Percentiles rank a stretch among this genome's conserved stretches.
Conservation (phyloP, 768 basidiomycete species). For the Lactarius akahatsu region DNA sequence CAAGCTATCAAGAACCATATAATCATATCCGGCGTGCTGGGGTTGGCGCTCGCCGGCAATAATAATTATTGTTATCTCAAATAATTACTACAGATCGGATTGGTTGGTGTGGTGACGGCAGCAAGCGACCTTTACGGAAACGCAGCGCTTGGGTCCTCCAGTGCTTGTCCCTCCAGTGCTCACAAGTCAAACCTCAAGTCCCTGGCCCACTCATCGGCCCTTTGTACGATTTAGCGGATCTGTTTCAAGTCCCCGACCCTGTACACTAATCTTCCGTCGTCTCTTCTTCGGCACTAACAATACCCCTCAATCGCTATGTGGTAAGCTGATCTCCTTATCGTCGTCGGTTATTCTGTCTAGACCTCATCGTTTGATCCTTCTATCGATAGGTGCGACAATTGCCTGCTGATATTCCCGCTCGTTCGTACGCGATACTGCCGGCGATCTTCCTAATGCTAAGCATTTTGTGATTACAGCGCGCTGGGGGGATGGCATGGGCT, state of each 20-base stretch:
- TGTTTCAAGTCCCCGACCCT: conserved; percentile 2
- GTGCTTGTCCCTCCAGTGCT: conserved; percentile 3
- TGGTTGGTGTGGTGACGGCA: conserved; percentile 19
- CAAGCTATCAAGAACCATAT: conserved; percentile 4
- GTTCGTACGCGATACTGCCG: conserved; percentile 41
- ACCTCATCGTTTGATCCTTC: conserved; percentile 5
- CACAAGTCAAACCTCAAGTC: not conserved
- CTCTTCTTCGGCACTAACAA: conserved; percentile 14
- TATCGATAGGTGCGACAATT: conserved; percentile 70
- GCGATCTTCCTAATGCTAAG: conserved; percentile 17
- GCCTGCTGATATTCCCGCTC: conserved; percentile 69
- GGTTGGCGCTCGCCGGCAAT: not conserved
- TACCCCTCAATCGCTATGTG: conserved; percentile 26
- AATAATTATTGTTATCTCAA: not conserved
- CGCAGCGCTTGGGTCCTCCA: conserved; percentile 1
- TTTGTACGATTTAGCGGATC: conserved; percentile 17
- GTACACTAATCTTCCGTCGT: not conserved
- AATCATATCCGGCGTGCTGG: conserved; percentile 10
- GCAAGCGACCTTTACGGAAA: conserved; percentile 8
- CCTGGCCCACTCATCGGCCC: conserved; percentile 5
- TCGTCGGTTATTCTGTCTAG: conserved; percentile 4
- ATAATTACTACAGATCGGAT: not conserved
- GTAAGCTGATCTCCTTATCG: conserved; percentile 19
- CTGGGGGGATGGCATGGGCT: conserved; percentile 71
- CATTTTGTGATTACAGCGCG: conserved; percentile 46